phyloP scores from a whole-genome alignment of 1,139 yeast genomes.

The Taiozyma sp. region DNA sequence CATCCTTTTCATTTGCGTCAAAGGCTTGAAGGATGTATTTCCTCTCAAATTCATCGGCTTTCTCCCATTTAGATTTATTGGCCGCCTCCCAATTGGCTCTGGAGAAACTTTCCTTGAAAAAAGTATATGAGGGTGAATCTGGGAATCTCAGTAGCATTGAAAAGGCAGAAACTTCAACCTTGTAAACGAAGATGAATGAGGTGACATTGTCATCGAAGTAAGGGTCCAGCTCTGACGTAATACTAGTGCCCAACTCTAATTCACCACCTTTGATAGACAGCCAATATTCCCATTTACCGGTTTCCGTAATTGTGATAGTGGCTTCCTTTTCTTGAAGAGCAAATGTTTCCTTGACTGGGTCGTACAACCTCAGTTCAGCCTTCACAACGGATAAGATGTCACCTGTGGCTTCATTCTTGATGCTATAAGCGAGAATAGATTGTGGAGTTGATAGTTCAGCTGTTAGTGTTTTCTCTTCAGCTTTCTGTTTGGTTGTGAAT shows the following conservation, averaged over 20 bases:
- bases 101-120: constrained; percentile 51
- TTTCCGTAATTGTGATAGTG: constrained; percentile 38
- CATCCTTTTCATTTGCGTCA: constrained; percentile 34
- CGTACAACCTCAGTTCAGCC: constrained; percentile 53
- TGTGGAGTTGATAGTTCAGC: not conserved
- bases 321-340: constrained; percentile 35
- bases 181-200: constrained; percentile 65
- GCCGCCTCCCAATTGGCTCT: constrained; percentile 58
- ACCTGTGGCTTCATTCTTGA: constrained; percentile 13
- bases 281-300: constrained; percentile 50
- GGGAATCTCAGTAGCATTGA: constrained; percentile 65
- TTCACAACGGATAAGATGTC: constrained; percentile 14
- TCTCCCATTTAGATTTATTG: constrained; percentile 48
- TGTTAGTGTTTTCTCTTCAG: constrained; percentile 1
- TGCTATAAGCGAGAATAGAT: not conserved
- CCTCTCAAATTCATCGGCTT: constrained; percentile 37
- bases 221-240: constrained; percentile 56
- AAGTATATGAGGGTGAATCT: constrained; percentile 34
- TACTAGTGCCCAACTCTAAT: constrained; percentile 35
- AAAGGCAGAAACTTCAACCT: constrained; percentile 32
- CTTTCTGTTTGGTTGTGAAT: not conserved
- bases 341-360: constrained; percentile 48
- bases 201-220: constrained; percentile 53
- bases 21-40: constrained; percentile 48
- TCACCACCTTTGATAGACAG: constrained; percentile 37